Evolutionary conservation across 208 protist species (phyloP), one percentile per base, ranked within the genome.

Genomic region (Wallacemonas sp.): DNA sequence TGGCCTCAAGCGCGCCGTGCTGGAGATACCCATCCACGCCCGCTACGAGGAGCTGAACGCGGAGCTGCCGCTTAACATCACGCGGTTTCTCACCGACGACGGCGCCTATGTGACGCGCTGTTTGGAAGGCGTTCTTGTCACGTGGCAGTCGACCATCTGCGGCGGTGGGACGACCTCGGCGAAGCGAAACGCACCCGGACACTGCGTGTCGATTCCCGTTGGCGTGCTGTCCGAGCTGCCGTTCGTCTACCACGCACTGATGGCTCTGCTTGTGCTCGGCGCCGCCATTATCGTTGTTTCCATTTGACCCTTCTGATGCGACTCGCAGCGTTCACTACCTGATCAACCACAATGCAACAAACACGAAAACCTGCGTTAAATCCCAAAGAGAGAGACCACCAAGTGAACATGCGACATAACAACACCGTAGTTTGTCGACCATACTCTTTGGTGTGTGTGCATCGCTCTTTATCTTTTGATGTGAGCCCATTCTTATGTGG

Each of bases 21-120:
- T 94, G 1, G 44, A 85, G n/a, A 61, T 95, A 30, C 89, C 89
- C 5, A 92, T 95, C 71, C 86, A 95, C 70, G 76, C 80, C 26
- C 81, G 89, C 57, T 95, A 95, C 70, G 84, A 92, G 46, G 70
- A 65, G 1, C 58, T 87, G 8, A 81, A 93, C 46, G 61, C 52
- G 11, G 55, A 66, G 5, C 72, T 47, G 24, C 44, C 64, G 1
- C 89, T 92, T 62, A 80, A 78, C 1, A 2, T 84, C 24, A 14
- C 33, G 11, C 30, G 33, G 19, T 88, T 94, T 54, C 54, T 94
- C 23, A 43, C 34, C 3, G 69, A 68, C 21, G 52, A 82, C 36
- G 34, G 70, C 21, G 60, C 74, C 2, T 83, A 78, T 60, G 85
- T 88, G 61, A 33, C 36, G 4, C 76, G 82, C 11, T 94, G 88